Evolutionary conservation across 208 protist species (phyloP).

Genomic region (Trypanosomatidae sp.): DNA sequence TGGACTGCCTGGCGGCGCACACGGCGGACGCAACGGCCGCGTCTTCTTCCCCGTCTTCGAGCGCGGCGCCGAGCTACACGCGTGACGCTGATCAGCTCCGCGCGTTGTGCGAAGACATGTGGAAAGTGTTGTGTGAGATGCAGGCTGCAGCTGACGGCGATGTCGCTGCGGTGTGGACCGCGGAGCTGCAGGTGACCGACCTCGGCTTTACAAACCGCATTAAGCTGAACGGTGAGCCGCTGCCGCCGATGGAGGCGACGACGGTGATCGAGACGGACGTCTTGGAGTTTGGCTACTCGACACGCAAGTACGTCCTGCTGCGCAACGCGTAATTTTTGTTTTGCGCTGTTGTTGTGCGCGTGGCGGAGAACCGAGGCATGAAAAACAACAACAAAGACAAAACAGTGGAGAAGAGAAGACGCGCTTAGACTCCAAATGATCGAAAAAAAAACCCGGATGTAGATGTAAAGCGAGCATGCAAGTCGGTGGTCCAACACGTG

Average conservation of each 20-base stretch:
- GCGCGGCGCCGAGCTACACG: background rate
- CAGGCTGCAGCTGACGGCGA: slow-evolving; percentile 30
- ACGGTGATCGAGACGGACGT: slow-evolving; percentile 71
- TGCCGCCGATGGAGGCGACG: slow-evolving; percentile 34
- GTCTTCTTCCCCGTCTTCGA: background rate
- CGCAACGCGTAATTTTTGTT: slow-evolving; percentile 11
- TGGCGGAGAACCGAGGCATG: background rate
- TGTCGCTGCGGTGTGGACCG: slow-evolving; percentile 37
- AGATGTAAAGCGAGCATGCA: too few relatives aligned
- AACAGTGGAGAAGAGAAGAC: too few relatives aligned
- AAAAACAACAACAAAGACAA: too few relatives aligned
- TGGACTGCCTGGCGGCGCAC: background rate
- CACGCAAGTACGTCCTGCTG: slow-evolving; percentile 78
- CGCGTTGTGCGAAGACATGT: slow-evolving; percentile 27
- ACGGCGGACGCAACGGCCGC: background rate
- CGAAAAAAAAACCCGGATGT: too few relatives aligned
- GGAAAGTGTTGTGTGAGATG: slow-evolving; percentile 30
- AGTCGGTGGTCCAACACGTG: too few relatives aligned
- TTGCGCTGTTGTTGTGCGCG: background rate
- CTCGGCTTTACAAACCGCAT: slow-evolving; percentile 76
- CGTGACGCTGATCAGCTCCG: slow-evolving; percentile 5
- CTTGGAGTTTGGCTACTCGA: slow-evolving; percentile 72
- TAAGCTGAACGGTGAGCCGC: slow-evolving; percentile 50
- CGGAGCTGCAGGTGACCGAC: slow-evolving; percentile 75
- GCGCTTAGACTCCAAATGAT: too few relatives aligned